Conservation (phyloP, 371 early-diverging fungal species). For the Rhizopus microsporus region DNA sequence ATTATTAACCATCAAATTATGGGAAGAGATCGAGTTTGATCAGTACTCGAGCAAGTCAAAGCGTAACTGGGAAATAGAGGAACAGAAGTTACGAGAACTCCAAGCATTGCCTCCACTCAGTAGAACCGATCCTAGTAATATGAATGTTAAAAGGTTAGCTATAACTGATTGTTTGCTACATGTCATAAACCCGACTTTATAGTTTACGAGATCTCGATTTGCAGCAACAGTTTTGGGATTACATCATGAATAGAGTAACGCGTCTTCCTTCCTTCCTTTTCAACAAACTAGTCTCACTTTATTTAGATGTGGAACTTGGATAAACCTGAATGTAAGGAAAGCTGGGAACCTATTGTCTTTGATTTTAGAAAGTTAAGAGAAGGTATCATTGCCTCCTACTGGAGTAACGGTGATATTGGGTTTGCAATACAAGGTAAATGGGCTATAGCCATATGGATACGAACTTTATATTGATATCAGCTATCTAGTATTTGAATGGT, state of each 20-base stretch:
- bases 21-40: not conserved
- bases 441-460: not conserved
- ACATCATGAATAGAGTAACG: conserved; percentile 13
- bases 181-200: not conserved
- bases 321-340: conserved; percentile 3
- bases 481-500: conserved; percentile 19
- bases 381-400: conserved; percentile 22
- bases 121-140: conserved; percentile 3
- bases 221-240: conserved; percentile 18
- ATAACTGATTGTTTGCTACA: not conserved
- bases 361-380: conserved; percentile 27
- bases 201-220: conserved; percentile 17
- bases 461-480: not conserved
- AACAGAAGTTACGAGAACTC: not conserved
- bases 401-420: conserved; percentile 13
- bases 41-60: not conserved
- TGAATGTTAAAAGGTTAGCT: conserved; percentile 10
- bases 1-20: not conserved
- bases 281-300: not conserved
- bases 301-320: conserved; percentile 2
- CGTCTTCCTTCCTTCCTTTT: not conserved
- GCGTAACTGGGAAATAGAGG: conserved; percentile 18
- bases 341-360: conserved; percentile 20
- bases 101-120: conserved; percentile 20
- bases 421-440: conserved; percentile 23